Base-by-base conservation (phyloP, 202 grass and related monocot species). In the Carex sylvatica region DNA sequence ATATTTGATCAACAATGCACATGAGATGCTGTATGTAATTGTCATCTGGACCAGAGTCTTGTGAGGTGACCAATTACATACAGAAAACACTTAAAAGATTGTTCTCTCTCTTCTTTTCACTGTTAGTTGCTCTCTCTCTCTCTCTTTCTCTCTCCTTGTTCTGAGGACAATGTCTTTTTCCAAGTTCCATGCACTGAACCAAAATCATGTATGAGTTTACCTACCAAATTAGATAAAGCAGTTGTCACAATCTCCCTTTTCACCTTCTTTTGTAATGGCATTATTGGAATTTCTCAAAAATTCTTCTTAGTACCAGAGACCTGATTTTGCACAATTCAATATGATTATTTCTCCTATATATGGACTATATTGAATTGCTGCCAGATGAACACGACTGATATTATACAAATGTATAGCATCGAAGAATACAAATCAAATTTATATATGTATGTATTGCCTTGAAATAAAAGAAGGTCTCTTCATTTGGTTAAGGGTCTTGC, bases 31-130 rank as follows among this genome's bases (percentile, higher is more conserved):
- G 46, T 49, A 38, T 80, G 35, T 42, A 62, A 65, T 65, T 65
- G 78, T 81, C 33, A 60, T 81, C 20, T 65, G 20, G 67, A 58
- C 3, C 79, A 81, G 79, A 81, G 79, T 67, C 40, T 30, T 81
- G 79, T 51, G 40, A 61, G 38, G 61, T 53, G 61, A 52, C 23
- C 79, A 81, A 10, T 81, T 65, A 19, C 22, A 65, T 47, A 28
- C 24, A 64, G 16, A 81, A 67, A 68, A 61, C 42, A 65, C 46
- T 51, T 46, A 33, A 81, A 81, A 67, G 63, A 58, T 42, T 80
- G 58, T 80, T 44, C 3, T 80, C 60, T 61, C 26, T 46, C 12
- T 52, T 18, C 67, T 52, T 52, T 81, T 14, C n/a, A 46, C 12
- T n/a, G 42, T 52, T 74, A 15, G 65, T 15, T 71, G 16, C 46